Conservation (phyloP, 1,284 basidiomycete genomes). For the Tylopilus orsonianus region DNA sequence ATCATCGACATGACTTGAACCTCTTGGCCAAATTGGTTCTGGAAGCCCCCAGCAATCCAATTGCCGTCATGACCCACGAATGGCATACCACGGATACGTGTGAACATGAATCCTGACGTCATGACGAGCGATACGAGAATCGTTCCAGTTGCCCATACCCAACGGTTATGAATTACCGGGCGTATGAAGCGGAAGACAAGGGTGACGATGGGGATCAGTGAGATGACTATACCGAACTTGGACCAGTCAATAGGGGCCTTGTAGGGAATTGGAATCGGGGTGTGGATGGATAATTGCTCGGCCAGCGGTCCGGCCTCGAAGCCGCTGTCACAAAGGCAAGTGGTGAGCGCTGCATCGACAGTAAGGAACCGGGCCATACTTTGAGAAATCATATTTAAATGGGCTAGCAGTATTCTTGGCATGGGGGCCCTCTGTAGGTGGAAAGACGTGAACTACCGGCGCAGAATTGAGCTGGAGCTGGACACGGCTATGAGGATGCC, state of each 20-base stretch:
- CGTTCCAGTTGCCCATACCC: constrained; percentile 74
- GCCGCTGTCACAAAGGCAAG: constrained; percentile 54
- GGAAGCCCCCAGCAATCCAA: constrained; percentile 88
- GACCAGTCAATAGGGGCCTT: constrained; percentile 70
- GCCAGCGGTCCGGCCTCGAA: constrained; percentile 80
- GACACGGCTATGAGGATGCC: constrained; percentile 10
- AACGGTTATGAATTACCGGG: constrained; percentile 72
- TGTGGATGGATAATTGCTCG: constrained; percentile 68
- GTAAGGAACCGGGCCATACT: constrained; percentile 42
- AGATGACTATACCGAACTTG: constrained; percentile 46
- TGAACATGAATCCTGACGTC: constrained; percentile 96
- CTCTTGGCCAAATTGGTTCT: constrained; percentile 92
- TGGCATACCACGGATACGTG: constrained; percentile 84
- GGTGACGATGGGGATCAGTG: constrained; percentile 44
- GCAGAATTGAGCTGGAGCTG: constrained; percentile 74
- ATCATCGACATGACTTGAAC: constrained; percentile 84
- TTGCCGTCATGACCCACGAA: constrained; percentile 64
- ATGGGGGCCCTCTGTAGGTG: constrained; percentile 70
- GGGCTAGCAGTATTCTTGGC: constrained; percentile 53
- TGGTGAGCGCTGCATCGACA: constrained; percentile 9
- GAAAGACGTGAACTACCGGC: constrained; percentile 79
- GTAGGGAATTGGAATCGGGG: constrained; percentile 74
- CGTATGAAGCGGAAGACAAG: constrained; percentile 61
- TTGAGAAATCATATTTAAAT: constrained; percentile 76
- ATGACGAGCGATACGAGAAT: constrained; percentile 75